phyloP scores from a whole-genome alignment of 1,284 basidiomycete species.

The Apiotrichum domesticum region DNA sequence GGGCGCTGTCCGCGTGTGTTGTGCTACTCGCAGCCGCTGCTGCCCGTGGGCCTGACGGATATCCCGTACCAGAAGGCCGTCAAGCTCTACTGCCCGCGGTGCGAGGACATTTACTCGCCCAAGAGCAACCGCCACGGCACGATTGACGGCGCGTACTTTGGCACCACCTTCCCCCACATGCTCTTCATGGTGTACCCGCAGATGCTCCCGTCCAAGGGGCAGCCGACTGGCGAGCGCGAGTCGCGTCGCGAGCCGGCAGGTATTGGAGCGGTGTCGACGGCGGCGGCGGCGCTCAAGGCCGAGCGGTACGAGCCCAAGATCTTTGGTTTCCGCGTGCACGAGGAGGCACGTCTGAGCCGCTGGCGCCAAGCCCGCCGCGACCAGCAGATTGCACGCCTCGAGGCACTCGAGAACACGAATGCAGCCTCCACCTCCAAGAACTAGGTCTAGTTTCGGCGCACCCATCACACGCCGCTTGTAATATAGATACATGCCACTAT shows the following conservation, averaged over 20 bases:
- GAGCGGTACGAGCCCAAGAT: constrained; percentile 84
- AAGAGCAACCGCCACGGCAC: constrained; percentile 90
- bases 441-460: neutral
- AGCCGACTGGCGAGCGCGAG: constrained; percentile 48
- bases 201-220: constrained; percentile 75
- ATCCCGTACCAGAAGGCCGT: constrained; percentile 92
- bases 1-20: constrained; percentile 91
- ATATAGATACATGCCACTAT: constrained; percentile 16
- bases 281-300: constrained; percentile 73
- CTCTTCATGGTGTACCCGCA: constrained; percentile 91
- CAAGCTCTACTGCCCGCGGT: constrained; percentile 92
- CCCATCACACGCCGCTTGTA: constrained; percentile 10
- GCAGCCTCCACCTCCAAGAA: neutral
- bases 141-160: constrained; percentile 95
- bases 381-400: constrained; percentile 50
- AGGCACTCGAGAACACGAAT: constrained; percentile 40
- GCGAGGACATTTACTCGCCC: constrained; percentile 93
- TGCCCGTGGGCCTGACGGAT: constrained; percentile 92
- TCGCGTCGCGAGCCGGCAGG: constrained; percentile 36
- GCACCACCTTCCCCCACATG: constrained; percentile 91
- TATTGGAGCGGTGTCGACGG: constrained; percentile 54
- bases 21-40: constrained; percentile 82
- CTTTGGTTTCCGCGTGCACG: constrained; percentile 90
- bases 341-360: constrained; percentile 81
- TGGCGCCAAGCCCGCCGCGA: constrained; percentile 89